Evolutionary conservation across 495 filamentous ascomycete species (phyloP), one percentile per base, ranked within the genome.

Genomic region (Letharia columbiana): DNA sequence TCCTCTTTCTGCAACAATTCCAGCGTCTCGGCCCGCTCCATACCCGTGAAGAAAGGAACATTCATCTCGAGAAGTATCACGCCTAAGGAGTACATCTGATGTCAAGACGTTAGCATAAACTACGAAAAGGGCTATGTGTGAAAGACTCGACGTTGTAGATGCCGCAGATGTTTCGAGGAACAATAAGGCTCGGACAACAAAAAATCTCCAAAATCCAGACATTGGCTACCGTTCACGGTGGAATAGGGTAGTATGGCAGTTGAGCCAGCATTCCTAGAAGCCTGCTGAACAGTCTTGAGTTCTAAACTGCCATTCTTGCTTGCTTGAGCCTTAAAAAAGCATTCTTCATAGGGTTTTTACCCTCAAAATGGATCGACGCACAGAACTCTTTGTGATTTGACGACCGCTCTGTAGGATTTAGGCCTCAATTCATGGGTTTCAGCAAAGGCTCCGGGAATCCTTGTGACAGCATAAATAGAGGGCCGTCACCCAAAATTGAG

Each of bases 51-150:
- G 4, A 95, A 80, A 39, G 87, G 80, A 70, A 92, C 87, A 68
- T 89, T 94, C 93, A 98, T 98, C 74, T 98, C 94, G 70, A 98
- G 96, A 76, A 98, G 96, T 65, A 98, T 98, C 57, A 98, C 89
- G 13, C 94, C 94, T 40, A 98, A 78, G 1, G 95, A 97, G 72
- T 91, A 98, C 93, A 98, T 96, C 52, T 56, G 28, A 56, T 35
- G 35, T 56, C 52, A 33, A 7, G 6, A 15, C 31, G 8, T 56
- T 56, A 56, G 52, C 52, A 33, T 56, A 5, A 4, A 33, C 52
- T 17, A 1, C 5, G 18, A 2, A 0, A 23, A 13, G 7, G 9
- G 20, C 3, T 28, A 28, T 3, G 7, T 50, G 3, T 10, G n/a
- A 12, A n/a, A 42, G 9, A 10, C 11, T 42, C 40, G 40, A 42